A percentile compares a stretch with the other conserved stretches of the same genome.
Evolutionary conservation across 345 rosid species (phyloP).

Genomic region (Citrus inodora): DNA sequence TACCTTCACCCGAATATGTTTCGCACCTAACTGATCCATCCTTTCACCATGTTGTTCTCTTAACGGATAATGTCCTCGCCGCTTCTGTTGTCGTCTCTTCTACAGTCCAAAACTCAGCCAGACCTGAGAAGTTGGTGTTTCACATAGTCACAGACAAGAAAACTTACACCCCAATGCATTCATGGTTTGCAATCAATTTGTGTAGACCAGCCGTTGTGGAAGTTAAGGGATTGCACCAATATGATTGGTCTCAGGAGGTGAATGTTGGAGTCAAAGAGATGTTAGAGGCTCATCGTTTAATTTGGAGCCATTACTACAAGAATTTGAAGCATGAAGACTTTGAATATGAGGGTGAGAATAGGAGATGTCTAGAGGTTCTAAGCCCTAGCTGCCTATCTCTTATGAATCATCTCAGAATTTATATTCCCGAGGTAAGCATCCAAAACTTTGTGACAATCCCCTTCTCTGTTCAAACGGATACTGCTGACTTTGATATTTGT

Average conservation of each 20-base stretch:
- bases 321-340: constrained; percentile 50
- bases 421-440: constrained; percentile 65
- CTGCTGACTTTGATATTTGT: constrained; percentile 10
- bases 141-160: constrained; percentile 93
- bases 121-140: constrained; percentile 73
- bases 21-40: constrained; percentile 66
- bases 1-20: constrained; percentile 77
- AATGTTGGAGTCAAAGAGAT: constrained; percentile 67
- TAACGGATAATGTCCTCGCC: constrained; percentile 87
- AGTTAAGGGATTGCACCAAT: constrained; percentile 92
- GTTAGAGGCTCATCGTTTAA: constrained; percentile 63
- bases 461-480: constrained; percentile 14
- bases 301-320: constrained; percentile 56
- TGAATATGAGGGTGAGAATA: constrained; percentile 36
- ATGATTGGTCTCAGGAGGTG: constrained; percentile 82
- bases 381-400: constrained; percentile 66
- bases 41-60: constrained; percentile 67
- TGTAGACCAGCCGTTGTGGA: constrained; percentile 64
- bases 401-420: constrained; percentile 81
- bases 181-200: constrained; percentile 89
- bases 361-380: constrained; percentile 48
- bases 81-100: constrained; percentile 89
- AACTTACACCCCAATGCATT: constrained; percentile 89
- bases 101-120: constrained; percentile 49
- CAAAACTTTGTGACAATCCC: background rate